These are phyloP conservation scores for Elsinoe arachidis DNA, from an alignment of 2,329 filamentous ascomycete species.

Conservation along the genomic window DNA sequence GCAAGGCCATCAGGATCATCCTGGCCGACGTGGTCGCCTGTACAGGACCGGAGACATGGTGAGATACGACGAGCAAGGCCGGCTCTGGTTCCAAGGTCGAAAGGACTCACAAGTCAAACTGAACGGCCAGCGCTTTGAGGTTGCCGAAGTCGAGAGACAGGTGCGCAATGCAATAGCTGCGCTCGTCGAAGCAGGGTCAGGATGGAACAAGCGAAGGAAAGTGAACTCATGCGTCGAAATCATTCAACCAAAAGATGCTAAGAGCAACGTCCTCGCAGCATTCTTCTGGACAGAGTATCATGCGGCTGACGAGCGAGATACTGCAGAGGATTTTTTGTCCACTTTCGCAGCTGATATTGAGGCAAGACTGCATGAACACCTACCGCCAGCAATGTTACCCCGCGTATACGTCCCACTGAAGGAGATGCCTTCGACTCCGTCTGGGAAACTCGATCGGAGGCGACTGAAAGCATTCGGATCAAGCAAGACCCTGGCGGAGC, in stretches of 20 bases:
- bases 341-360: not conserved
- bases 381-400: constrained; percentile 32
- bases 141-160: constrained; percentile 45
- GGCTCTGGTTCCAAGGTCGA: constrained; percentile 50
- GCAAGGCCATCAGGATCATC: not conserved
- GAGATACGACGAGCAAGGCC: constrained; percentile 17
- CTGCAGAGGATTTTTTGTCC: not conserved
- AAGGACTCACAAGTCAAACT: constrained; percentile 71
- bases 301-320: not conserved
- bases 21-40: not conserved
- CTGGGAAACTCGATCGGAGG: constrained; percentile 31
- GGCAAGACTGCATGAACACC: not conserved
- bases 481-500: not conserved
- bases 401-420: constrained; percentile 35
- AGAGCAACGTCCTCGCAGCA: not conserved
- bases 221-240: not conserved
- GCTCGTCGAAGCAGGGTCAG: too few species aligned
- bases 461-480: constrained; percentile 20
- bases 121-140: constrained; percentile 66
- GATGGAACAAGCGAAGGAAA: too few species aligned
- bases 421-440: constrained; percentile 35
- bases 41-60: constrained; percentile 21
- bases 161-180: not conserved
- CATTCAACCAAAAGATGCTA: too few species aligned
- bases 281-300: not conserved